A percentile compares a stretch with the other conserved stretches of the same genome.
Evolutionary conservation across 2,329 filamentous ascomycete genomes (phyloP).

Genomic region (Periconia sp.): DNA sequence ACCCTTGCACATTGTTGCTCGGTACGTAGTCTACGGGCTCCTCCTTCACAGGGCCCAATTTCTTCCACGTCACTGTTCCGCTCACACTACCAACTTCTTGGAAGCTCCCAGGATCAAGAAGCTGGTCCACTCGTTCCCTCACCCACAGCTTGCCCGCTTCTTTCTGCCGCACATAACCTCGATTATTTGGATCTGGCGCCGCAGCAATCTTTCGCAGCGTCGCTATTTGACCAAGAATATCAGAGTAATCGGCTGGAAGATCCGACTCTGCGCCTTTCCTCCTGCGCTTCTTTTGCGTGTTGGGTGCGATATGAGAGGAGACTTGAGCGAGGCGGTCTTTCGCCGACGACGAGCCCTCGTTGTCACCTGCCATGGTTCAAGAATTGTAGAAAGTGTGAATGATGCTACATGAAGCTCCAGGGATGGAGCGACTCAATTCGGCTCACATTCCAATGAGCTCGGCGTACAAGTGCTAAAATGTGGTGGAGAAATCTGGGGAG

Average conservation of each 20-base stretch:
- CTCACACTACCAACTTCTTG: slow-evolving; percentile 66
- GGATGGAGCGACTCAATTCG: slow-evolving; percentile 11
- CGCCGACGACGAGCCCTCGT: slow-evolving; percentile 33
- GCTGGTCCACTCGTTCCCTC: slow-evolving; percentile 63
- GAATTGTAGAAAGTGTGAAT: neutral
- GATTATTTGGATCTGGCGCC: slow-evolving; percentile 60
- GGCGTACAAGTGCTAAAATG: slow-evolving; percentile 4
- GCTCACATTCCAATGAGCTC: slow-evolving; percentile 25
- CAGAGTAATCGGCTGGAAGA: slow-evolving; percentile 66
- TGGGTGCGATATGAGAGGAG: slow-evolving; percentile 50
- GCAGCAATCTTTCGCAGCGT: slow-evolving; percentile 59
- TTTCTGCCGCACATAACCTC: slow-evolving; percentile 68
- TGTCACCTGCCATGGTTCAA: slow-evolving; percentile 32
- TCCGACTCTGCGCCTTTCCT: slow-evolving; percentile 41
- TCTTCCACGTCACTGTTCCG: slow-evolving; percentile 65
- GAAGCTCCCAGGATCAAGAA: slow-evolving; percentile 64
- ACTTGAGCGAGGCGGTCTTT: slow-evolving; percentile 56
- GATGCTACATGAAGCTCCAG: slow-evolving; percentile 11
- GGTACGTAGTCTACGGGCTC: slow-evolving; percentile 61
- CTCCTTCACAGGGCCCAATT: slow-evolving; percentile 52
- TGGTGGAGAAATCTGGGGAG: slow-evolving; percentile 22
- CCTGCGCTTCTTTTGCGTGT: slow-evolving; percentile 44
- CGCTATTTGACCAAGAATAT: slow-evolving; percentile 64
- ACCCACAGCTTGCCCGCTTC: slow-evolving; percentile 70
- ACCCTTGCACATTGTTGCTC: slow-evolving; percentile 68